Evolutionary conservation across 306 rosid genomes (phyloP), one percentile per base, ranked within the genome.

Genomic region (Glycine tomentella): DNA sequence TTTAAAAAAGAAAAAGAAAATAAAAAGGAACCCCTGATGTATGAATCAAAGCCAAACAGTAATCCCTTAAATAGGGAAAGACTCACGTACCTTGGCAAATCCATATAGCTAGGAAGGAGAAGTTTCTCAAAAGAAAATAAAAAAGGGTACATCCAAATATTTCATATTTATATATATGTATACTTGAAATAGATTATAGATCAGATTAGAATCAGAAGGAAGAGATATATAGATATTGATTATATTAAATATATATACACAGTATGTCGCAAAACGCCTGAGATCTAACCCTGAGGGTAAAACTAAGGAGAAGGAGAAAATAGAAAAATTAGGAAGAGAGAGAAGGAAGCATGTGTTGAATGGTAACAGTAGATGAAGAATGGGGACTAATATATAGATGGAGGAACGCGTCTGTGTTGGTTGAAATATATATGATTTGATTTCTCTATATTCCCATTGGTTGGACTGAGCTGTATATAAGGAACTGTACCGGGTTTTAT

Each of bases 391-490:
- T 72, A 87, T 85, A 83, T 80, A 74, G 80, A 76, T 38, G 38
- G 70, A 52, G 2, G 12, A 79, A 33, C 31, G 31, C 31, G 31
- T 2, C 31, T 25, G 31, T 25, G 31, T 25, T 25, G 31, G 31
- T 25, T 25, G 31, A 25, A 25, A 25, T 25, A n/a, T n/a, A 25
- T 25, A 52, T 72, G 53, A 67, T 77, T 87, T 81, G 46, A 40
- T 48, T 34, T 79, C 74, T 82, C 77, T 52, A 9, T 65, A 61
- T 79, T 86, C 81, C 50, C 76, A 89, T 87, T 92, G 90, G 91
- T 83, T 25, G 80, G 86, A 81, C 80, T 84, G 81, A 84, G 92
- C 89, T 89, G 77, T 25, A 25, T 25, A 25, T 25, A 25, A 25
- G 31, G 31, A 0, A 25, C 31, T 25, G 77, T 61, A 44, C 81